Conservation (phyloP, 2,329 filamentous ascomycete genomes). For the Xylaria arbuscula region DNA sequence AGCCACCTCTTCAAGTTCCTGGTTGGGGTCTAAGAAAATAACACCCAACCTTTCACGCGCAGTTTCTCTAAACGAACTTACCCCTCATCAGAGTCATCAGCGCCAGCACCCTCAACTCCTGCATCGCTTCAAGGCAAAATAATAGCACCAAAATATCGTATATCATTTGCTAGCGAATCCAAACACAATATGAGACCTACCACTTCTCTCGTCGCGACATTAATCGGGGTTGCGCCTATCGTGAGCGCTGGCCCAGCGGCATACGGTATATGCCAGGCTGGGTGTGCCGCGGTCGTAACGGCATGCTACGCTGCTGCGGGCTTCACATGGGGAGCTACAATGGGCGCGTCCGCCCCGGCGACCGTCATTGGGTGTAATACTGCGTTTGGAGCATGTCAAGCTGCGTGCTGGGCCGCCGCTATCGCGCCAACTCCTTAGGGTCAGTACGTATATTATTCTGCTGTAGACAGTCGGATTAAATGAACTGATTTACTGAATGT, state of each 20-base stretch:
- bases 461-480: not conserved
- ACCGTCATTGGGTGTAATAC: constrained; percentile 30
- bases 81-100: not conserved
- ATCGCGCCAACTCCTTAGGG: constrained; percentile 26
- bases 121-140: not conserved
- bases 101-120: not conserved
- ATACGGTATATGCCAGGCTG: constrained; percentile 34
- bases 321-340: constrained; percentile 31
- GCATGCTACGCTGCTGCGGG: constrained; percentile 33
- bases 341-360: constrained; percentile 20
- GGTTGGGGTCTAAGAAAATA: too few species aligned
- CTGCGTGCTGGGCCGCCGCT: constrained; percentile 27
- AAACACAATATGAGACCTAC: constrained; percentile 20
- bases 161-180: not conserved
- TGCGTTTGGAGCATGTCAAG: constrained; percentile 32
- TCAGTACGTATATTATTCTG: not conserved
- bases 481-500: not conserved
- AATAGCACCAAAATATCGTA: not conserved
- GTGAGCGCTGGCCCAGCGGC: constrained; percentile 28
- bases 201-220: not conserved
- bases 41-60: not conserved
- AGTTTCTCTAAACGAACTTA: not conserved
- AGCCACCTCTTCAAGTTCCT: not conserved
- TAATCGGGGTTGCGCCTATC: constrained; percentile 6
- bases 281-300: constrained; percentile 28